Evolutionary conservation across 2,329 filamentous ascomycete genomes (phyloP), one percentile per base, ranked within the genome.

Genomic region (Alternaria dauci): DNA sequence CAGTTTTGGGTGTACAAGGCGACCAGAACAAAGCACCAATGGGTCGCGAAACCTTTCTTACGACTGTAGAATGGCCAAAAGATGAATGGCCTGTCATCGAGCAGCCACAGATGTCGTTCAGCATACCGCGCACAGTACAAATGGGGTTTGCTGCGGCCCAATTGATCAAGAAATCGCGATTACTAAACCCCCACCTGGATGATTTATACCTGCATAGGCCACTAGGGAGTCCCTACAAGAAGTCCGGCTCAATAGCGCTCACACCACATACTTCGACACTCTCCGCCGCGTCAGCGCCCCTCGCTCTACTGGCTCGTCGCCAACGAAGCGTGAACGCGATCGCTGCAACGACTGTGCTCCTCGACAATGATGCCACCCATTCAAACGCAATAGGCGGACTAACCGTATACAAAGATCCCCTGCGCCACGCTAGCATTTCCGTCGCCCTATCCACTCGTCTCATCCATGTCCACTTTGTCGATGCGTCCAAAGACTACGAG

Each of bases 61-160:
- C 46, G 8, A 52, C 61, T 16, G 62, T 65, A 12, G 58, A 57
- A 6, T 65, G 62, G 62, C 44, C 42, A 26, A 36, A 60, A 44
- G 62, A 58, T 14, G 44, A 57, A 8, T 87, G 83, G 82, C 85
- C 85, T 0, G 43, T 47, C 50, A 80, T 26, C 59, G 82, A 26
- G 53, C 53, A 56, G 14, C 53, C 53, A 14, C 34, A 11, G 12
- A 52, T 52, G 50, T 52, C 50, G 8, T 52, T 52, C 50, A 52
- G 46, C 46, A 48, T 30, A 23, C 46, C 46, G 20, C 46, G 30
- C 18, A 48, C 46, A 48, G 46, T 48, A 9, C 46, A 48, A 8
- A 25, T 48, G 20, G 30, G 46, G 9, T 48, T 48, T 12, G 46
- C 46, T 9, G 18, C 30, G 7, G 46, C 46, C 8, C 30, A 36